Evolutionary conservation across 352 stramenopile genomes (phyloP), one percentile per base, ranked within the genome.

Genomic region (Pythium chondricola): DNA sequence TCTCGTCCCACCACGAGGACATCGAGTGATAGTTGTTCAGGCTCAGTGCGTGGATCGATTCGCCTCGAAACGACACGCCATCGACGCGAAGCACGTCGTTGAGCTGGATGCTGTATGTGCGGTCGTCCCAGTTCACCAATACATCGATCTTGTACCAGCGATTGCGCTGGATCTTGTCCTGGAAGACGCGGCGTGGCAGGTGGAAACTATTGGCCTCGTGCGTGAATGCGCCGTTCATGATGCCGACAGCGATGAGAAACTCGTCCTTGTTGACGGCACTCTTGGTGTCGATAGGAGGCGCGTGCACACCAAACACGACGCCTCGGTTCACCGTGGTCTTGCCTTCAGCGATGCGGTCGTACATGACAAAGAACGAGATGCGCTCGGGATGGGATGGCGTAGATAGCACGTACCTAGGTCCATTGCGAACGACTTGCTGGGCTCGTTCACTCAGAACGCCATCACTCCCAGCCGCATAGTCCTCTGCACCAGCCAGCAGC

Each of bases 61-160:
- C 48, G 10, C 72, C 69, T 6, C 41, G 31, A 44, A 98, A 97
- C 4, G 48, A 31, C 0, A 56, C 64, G 27, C 65, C 56, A 17
- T 49, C 43, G 2, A 96, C 87, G 31, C 85, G 69, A 14, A 90
- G 59, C 16, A 97, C 70, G 43, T 97, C 93, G 51, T 99, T 92
- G 8, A 99, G 61, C 2, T 77, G 80, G 26, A 98, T 78, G 16
- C 74, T 72, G 58, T 98, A 97, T 13, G 59, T 77, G 26, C 67
- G 44, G 16, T 44, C 27, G 10, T 70, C 33, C 93, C 93, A 98
- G 53, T 97, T 59, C 18, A 98, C 58, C 5, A 82, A 66, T 29
- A 98, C 57, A 50, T 99, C 95, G 20, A 99, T 38, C 53, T 98
- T 98, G 60, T 97, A 98, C 94, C 94, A 98, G 16, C 73, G 71